Evolutionary conservation across 2,329 filamentous ascomycete species (phyloP).

Genomic region (Dactylellina drechsleri): DNA sequence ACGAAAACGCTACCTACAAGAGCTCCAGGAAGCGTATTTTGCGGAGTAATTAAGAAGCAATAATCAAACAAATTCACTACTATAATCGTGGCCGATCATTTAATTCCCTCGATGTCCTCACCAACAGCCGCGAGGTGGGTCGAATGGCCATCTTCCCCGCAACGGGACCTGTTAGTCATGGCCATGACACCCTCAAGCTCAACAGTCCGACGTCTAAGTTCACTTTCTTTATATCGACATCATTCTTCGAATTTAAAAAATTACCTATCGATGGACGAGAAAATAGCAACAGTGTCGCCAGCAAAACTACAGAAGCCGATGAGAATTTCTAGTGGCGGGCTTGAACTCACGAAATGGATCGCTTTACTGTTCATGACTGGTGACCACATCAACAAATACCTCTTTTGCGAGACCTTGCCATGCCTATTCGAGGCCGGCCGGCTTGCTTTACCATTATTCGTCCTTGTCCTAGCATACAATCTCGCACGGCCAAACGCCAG

Average conservation of each 20-base stretch:
- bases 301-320: not conserved
- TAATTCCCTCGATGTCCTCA: slow-evolving; percentile 15
- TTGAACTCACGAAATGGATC: slow-evolving; percentile 39
- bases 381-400: slow-evolving; percentile 50
- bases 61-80: too few relatives aligned
- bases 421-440: slow-evolving; percentile 30
- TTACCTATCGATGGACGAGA: slow-evolving; percentile 4
- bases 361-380: slow-evolving; percentile 39
- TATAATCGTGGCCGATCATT: too few relatives aligned
- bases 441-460: slow-evolving; percentile 36
- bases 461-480: slow-evolving; percentile 38
- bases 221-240: slow-evolving; percentile 11
- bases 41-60: too few relatives aligned
- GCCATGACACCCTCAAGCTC: slow-evolving; percentile 28
- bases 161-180: slow-evolving; percentile 16
- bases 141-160: slow-evolving; percentile 22
- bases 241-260: not conserved
- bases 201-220: slow-evolving; percentile 14
- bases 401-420: slow-evolving; percentile 31
- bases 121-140: slow-evolving; percentile 6
- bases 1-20: too few relatives aligned
- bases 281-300: not conserved
- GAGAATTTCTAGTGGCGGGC: slow-evolving; percentile 26
- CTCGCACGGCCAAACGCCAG: slow-evolving; percentile 25
- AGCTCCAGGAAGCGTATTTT: too few relatives aligned